phyloP scores from a whole-genome alignment of 2,329 filamentous ascomycete species.

The Phialophora expanda region DNA sequence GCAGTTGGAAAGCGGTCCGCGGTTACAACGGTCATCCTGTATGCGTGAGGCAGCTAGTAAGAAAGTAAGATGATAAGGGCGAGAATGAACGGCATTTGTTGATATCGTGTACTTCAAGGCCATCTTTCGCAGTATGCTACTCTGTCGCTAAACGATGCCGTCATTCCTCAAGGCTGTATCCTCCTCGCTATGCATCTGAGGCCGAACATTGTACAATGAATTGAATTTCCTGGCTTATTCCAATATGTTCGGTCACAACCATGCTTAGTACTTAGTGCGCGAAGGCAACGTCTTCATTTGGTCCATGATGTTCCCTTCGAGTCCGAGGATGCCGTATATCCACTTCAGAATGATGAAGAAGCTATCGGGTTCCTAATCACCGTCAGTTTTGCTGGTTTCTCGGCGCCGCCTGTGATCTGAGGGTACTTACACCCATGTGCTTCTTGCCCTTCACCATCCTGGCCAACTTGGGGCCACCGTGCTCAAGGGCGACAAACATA shows the following conservation, averaged over 20 bases:
- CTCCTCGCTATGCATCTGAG: conserved; percentile 8
- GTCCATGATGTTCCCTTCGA: conserved; percentile 39
- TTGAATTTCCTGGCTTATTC: neutral
- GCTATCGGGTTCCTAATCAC: conserved; percentile 57
- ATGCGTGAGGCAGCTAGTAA: neutral
- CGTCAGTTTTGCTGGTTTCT: neutral
- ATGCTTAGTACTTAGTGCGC: conserved; percentile 36
- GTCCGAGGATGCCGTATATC: conserved; percentile 43
- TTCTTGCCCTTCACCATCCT: conserved; percentile 64
- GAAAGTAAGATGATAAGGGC: neutral
- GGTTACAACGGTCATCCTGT: neutral
- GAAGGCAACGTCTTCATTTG: conserved; percentile 39
- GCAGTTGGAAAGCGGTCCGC: neutral
- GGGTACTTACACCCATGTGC: conserved; percentile 62
- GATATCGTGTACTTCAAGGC: neutral
- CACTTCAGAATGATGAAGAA: conserved; percentile 48
- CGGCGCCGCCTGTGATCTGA: no score
- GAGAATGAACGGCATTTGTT: neutral
- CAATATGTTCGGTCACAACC: neutral
- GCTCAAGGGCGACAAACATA: conserved; percentile 60
- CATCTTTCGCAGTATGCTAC: neutral
- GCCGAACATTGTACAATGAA: conserved; percentile 9
- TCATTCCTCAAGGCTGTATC: neutral
- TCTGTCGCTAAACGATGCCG: neutral
- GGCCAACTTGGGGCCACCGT: conserved; percentile 60